A percentile compares a stretch with the other conserved stretches of the same genome.
These are phyloP conservation scores for Boletus tomentosulus DNA, from an alignment of 768 basidiomycete species.

Conservation along the genomic window DNA sequence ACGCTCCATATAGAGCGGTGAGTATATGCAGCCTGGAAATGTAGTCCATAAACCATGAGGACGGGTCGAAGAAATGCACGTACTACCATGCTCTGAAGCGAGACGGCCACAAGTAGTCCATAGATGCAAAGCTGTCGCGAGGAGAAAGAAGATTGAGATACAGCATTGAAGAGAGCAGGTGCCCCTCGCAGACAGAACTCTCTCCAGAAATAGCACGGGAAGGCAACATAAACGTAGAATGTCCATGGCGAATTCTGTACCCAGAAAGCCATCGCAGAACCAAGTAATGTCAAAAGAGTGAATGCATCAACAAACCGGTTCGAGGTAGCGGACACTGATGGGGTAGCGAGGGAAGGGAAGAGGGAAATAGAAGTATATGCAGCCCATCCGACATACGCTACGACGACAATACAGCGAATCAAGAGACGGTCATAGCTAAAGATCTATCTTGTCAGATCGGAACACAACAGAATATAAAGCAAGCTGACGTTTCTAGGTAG, in stretches of 20 bases:
- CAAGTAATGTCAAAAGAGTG: slow-evolving; percentile 28
- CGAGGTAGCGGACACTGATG: neutral
- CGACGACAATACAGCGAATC: slow-evolving; percentile 62
- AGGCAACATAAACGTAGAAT: slow-evolving; percentile 71
- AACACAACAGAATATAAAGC: neutral
- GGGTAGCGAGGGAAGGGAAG: slow-evolving; percentile 38
- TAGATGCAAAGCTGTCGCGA: slow-evolving; percentile 21
- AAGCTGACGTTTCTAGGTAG: slow-evolving; percentile 64
- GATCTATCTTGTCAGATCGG: slow-evolving; percentile 6
- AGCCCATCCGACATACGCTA: slow-evolving; percentile 77
- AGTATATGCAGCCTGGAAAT: slow-evolving; percentile 60
- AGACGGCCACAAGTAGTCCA: slow-evolving; percentile 34
- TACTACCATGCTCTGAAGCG: slow-evolving; percentile 72
- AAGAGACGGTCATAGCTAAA: slow-evolving; percentile 67
- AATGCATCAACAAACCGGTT: slow-evolving; percentile 13
- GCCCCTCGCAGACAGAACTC: slow-evolving; percentile 38
- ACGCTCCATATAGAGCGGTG: slow-evolving; percentile 68
- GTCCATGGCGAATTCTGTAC: slow-evolving; percentile 66
- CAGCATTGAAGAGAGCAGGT: slow-evolving; percentile 9
- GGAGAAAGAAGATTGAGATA: slow-evolving; percentile 24
- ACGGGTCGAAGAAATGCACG: slow-evolving; percentile 23
- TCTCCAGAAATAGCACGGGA: slow-evolving; percentile 77
- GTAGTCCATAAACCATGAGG: neutral
- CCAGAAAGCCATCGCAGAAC: slow-evolving; percentile 49
- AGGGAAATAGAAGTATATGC: slow-evolving; percentile 61